A percentile compares a stretch with the other conserved stretches of the same genome.
phyloP scores from a whole-genome alignment of 352 stramenopile genomes.

The Albugo laibachii region DNA sequence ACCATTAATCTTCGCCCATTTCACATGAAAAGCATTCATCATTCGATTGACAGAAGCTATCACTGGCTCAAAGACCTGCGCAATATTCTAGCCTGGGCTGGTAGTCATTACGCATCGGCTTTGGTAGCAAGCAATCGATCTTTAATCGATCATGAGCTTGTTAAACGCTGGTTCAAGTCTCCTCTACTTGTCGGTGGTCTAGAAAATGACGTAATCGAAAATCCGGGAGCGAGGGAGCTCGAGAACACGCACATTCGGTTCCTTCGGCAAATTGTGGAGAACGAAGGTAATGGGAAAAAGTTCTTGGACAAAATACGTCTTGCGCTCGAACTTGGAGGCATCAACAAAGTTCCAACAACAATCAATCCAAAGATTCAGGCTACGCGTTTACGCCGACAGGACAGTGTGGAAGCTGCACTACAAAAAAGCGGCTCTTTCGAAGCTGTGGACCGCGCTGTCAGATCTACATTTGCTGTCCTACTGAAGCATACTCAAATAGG shows the following conservation, averaged over 20 bases:
- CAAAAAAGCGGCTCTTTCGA: constrained; percentile 75
- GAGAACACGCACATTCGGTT: constrained; percentile 13
- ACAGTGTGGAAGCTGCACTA: constrained; percentile 64
- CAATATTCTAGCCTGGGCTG: constrained; percentile 33
- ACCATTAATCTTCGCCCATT: neutral
- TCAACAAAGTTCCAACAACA: constrained; percentile 3
- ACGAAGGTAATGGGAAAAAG: constrained; percentile 50
- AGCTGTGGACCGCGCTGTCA: constrained; percentile 57
- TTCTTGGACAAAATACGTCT: constrained; percentile 61
- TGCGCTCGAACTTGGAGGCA: constrained; percentile 29
- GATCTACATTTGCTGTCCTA: constrained; percentile 53
- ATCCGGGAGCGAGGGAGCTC: neutral
- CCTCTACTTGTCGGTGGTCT: constrained; percentile 35
- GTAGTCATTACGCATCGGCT: constrained; percentile 38
- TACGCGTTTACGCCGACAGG: constrained; percentile 46
- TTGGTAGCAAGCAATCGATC: constrained; percentile 23
- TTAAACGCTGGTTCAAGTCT: constrained; percentile 26
- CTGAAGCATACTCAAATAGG: constrained; percentile 64
- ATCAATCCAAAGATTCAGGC: constrained; percentile 40
- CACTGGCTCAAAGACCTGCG: constrained; percentile 43
- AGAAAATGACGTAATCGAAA: constrained; percentile 8
- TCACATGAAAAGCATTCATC: no score
- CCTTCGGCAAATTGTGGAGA: constrained; percentile 53
- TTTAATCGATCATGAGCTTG: constrained; percentile 5
- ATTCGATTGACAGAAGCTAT: constrained; percentile 10